A percentile compares a stretch with the other conserved stretches of the same genome.
Evolutionary conservation across 2,329 filamentous ascomycete species (phyloP).

Genomic region (Trichoderma asperellum): DNA sequence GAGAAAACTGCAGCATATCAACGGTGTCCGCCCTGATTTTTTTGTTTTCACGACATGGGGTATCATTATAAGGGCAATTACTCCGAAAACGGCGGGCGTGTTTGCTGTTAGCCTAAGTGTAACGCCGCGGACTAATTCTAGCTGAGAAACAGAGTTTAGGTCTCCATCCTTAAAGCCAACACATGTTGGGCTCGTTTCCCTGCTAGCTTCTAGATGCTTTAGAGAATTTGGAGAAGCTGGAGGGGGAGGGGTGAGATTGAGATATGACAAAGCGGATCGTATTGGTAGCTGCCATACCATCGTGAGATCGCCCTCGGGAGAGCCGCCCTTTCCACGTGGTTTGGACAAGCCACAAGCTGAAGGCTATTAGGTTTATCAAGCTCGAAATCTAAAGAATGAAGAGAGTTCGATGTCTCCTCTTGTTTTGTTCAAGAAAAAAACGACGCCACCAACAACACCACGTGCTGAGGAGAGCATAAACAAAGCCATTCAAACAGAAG

Average conservation of each 20-base stretch:
- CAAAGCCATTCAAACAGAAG: not conserved
- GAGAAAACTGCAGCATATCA: not conserved
- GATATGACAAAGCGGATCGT: not conserved
- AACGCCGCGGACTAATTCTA: not conserved
- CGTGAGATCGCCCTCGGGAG: not conserved
- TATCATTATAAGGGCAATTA: not conserved
- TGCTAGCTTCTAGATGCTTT: not conserved
- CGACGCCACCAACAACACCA: not conserved
- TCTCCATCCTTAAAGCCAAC: slow-evolving; percentile 1
- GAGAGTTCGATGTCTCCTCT: not conserved
- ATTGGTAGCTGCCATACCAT: not conserved
- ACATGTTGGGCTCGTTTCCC: not conserved
- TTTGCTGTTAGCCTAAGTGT: not conserved
- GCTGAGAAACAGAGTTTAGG: not conserved
- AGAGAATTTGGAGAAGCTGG: not conserved
- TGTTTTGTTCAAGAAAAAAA: not conserved
- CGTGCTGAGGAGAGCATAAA: not conserved
- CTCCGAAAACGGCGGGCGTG: not conserved
- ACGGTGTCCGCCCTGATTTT: not conserved
- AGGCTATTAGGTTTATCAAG: not conserved
- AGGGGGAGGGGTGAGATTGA: not conserved
- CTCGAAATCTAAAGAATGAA: not conserved
- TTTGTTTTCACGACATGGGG: not conserved
- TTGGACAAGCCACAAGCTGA: not conserved
- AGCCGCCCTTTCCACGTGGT: slow-evolving; percentile 5